Evolutionary conservation across 2,329 filamentous ascomycete species (phyloP).

Genomic region (Chaetothyriales sp.): DNA sequence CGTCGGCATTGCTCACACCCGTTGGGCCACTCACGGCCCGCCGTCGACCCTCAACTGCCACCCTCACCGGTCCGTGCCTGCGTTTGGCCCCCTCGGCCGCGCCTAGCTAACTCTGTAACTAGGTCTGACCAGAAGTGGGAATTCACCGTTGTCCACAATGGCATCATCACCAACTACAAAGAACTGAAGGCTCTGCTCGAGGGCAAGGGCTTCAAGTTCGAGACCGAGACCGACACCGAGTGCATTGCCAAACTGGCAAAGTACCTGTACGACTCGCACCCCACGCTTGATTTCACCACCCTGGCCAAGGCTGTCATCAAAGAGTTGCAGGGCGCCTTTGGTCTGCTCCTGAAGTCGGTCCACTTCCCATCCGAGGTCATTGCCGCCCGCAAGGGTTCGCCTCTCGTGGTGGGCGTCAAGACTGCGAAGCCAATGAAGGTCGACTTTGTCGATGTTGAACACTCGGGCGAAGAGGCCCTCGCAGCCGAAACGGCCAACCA

Average conservation of each 20-base stretch:
- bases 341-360: constrained; percentile 92
- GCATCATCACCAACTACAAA: constrained; percentile 99
- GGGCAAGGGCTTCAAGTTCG: constrained; percentile 93
- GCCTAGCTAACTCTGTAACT: constrained; percentile 6
- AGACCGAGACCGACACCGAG: constrained; percentile 98
- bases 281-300: constrained; percentile 87
- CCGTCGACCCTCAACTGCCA: constrained; percentile 95
- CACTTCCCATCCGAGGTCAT: constrained; percentile 98
- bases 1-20: constrained; percentile 95
- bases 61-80: constrained; percentile 72
- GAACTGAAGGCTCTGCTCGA: constrained; percentile 87
- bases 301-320: constrained; percentile 95
- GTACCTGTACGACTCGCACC: constrained; percentile 92
- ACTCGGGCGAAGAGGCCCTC: constrained; percentile 71
- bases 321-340: constrained; percentile 95
- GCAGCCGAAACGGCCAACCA: constrained; percentile 90
- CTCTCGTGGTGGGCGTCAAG: constrained; percentile 90
- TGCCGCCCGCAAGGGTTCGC: constrained; percentile 95
- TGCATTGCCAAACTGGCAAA: constrained; percentile 98
- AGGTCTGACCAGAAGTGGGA: constrained; percentile 93
- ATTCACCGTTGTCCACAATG: constrained; percentile 96
- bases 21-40: constrained; percentile 95
- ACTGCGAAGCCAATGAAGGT: constrained; percentile 99
- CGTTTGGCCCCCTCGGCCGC: neutral
- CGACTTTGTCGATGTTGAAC: constrained; percentile 98